Evolutionary conservation across 306 rosid species (phyloP).

Genomic region (Lathyrus aphaca): DNA sequence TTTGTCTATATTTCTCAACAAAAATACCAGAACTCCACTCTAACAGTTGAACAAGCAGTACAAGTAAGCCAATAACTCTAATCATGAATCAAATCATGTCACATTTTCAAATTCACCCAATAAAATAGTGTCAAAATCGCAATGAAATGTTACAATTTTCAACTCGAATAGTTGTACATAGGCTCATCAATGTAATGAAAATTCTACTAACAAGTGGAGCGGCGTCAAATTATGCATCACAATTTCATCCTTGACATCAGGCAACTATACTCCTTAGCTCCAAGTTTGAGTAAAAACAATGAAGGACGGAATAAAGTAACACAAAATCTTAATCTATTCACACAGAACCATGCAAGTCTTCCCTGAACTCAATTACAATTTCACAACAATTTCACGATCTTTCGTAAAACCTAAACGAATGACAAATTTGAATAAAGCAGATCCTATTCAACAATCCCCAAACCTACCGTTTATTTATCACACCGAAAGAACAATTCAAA

Average conservation of each 20-base stretch:
- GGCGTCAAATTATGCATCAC: slow-evolving; percentile 11
- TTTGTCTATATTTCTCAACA: no score
- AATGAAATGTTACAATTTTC: no score
- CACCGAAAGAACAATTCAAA: slow-evolving; percentile 30
- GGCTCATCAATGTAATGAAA: slow-evolving; percentile 25
- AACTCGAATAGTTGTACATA: slow-evolving; percentile 15
- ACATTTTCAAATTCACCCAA: no score
- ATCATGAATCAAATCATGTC: no score
- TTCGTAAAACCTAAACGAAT: slow-evolving; percentile 24
- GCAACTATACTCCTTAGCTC: slow-evolving; percentile 26
- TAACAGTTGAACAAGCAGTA: no score
- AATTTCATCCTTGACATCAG: slow-evolving; percentile 15
- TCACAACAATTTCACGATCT: slow-evolving; percentile 7
- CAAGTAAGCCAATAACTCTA: no score
- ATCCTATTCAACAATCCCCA: slow-evolving; percentile 51
- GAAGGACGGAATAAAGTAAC: slow-evolving; percentile 31
- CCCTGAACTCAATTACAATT: slow-evolving; percentile 19
- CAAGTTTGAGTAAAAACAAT: slow-evolving; percentile 30
- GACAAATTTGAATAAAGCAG: slow-evolving; percentile 46
- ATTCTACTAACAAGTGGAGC: neutral
- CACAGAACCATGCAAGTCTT: neutral
- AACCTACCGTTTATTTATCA: slow-evolving; percentile 17
- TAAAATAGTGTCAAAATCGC: no score
- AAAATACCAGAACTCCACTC: no score
- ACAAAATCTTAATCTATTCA: slow-evolving; percentile 23